A percentile compares a stretch with the other conserved stretches of the same genome.
Evolutionary conservation across 2,329 filamentous ascomycete genomes (phyloP).

Genomic region (Anisogramma anomala): DNA sequence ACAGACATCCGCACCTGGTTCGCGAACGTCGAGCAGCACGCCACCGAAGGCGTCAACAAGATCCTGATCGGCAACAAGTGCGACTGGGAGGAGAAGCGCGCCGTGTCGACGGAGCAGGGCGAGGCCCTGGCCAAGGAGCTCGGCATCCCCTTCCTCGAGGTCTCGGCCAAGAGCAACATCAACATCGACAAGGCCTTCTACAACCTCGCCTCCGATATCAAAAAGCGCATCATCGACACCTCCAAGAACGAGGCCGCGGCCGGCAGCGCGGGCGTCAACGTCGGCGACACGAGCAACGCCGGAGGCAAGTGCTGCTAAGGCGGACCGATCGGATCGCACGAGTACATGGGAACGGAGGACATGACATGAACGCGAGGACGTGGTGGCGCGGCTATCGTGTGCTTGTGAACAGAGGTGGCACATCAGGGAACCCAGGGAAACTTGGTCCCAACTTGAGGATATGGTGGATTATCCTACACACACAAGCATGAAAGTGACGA

Average conservation of each 20-base stretch:
- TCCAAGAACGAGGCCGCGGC: conserved; percentile 60
- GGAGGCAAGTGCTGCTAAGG: conserved; percentile 69
- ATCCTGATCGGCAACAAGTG: conserved; percentile 99
- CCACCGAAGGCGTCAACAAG: conserved; percentile 98
- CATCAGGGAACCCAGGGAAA: too few species aligned
- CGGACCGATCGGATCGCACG: too few species aligned
- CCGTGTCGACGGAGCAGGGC: conserved; percentile 83
- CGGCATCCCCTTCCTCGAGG: conserved; percentile 95
- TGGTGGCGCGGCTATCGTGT: too few species aligned
- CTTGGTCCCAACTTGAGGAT: too few species aligned
- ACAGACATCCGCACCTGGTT: conserved; percentile 96
- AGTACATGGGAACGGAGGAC: too few species aligned
- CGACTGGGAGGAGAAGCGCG: conserved; percentile 99
- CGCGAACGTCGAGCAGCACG: conserved; percentile 96
- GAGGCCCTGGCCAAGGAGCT: conserved; percentile 91
- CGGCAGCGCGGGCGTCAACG: conserved; percentile 51
- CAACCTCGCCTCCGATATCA: conserved; percentile 88
- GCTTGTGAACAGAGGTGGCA: too few species aligned
- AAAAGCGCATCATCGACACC: conserved; percentile 93
- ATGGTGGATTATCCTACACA: too few species aligned
- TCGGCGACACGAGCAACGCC: conserved; percentile 49
- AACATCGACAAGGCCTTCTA: conserved; percentile 99
- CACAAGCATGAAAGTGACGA: too few species aligned
- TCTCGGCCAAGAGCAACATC: conserved; percentile 98
- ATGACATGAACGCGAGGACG: too few species aligned